Conservation (phyloP, 2,329 filamentous ascomycete species). For the Claviceps digitariae region DNA sequence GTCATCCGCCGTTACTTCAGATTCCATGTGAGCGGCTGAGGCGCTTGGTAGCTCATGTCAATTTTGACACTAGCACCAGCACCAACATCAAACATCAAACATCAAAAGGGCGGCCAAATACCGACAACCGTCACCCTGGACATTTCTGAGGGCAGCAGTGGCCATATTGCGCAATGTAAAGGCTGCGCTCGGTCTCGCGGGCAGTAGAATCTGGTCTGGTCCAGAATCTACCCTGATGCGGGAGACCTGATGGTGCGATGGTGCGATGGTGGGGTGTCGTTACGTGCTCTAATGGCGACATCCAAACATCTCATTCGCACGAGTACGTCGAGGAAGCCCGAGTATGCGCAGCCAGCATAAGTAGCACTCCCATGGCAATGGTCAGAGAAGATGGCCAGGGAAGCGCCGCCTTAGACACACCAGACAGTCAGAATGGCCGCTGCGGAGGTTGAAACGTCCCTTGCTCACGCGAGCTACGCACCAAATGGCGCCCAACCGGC, state of each 20-base stretch:
- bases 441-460: background rate
- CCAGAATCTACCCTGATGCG: background rate
- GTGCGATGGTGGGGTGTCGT: conserved; percentile 1
- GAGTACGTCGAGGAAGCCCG: background rate
- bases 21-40: too few relatives aligned
- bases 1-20: too few relatives aligned
- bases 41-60: too few relatives aligned
- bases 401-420: background rate
- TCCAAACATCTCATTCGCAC: background rate
- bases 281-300: conserved; percentile 1
- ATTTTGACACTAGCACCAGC: background rate
- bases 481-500: background rate
- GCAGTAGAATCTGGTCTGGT: background rate
- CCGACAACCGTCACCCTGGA: too few relatives aligned
- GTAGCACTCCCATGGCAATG: background rate
- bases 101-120: background rate
- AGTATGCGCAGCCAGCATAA: background rate
- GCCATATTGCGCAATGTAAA: too few relatives aligned
- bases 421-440: background rate
- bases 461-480: background rate
- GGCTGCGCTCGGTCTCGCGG: too few relatives aligned
- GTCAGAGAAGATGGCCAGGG: background rate
- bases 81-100: background rate
- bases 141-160: too few relatives aligned
- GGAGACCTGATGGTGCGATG: background rate